Conservation (phyloP, 2,329 filamentous ascomycete genomes). For the Aspergillus eucalypticola region DNA sequence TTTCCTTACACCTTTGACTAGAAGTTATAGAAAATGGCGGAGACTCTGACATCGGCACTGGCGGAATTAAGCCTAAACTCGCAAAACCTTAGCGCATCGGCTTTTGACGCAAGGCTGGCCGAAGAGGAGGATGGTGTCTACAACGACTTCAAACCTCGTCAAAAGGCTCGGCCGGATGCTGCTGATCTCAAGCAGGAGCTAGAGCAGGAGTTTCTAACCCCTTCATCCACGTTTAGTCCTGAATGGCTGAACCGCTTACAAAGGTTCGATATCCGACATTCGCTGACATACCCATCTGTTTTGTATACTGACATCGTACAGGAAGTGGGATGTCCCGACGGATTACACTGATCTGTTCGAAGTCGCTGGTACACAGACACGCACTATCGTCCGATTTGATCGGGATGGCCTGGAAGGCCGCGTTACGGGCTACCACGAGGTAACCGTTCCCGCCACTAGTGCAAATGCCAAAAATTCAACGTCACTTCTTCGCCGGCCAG, state of each 20-base stretch:
- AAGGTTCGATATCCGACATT: conserved; percentile 53
- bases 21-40: conserved; percentile 23
- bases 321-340: conserved; percentile 76
- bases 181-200: conserved; percentile 69
- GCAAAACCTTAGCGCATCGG: conserved; percentile 24
- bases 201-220: conserved; percentile 75
- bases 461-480: conserved; percentile 95
- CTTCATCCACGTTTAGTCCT: conserved; percentile 74
- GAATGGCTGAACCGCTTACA: conserved; percentile 89
- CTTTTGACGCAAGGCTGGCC: conserved; percentile 32
- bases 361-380: conserved; percentile 85
- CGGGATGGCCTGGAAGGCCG: conserved; percentile 88
- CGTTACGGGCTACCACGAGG: conserved; percentile 90
- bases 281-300: not conserved
- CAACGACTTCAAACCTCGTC: conserved; percentile 43
- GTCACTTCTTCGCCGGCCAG: conserved; percentile 81
- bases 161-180: conserved; percentile 48
- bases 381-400: conserved; percentile 90
- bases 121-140: conserved; percentile 33
- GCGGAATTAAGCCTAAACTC: conserved; percentile 29
- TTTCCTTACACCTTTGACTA: not conserved
- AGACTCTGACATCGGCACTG: conserved; percentile 30
- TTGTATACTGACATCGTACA: conserved; percentile 23
- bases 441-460: conserved; percentile 85
- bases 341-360: conserved; percentile 84